phyloP scores from a whole-genome alignment of 345 rosid genomes.

The Aquilaria malaccensis region DNA sequence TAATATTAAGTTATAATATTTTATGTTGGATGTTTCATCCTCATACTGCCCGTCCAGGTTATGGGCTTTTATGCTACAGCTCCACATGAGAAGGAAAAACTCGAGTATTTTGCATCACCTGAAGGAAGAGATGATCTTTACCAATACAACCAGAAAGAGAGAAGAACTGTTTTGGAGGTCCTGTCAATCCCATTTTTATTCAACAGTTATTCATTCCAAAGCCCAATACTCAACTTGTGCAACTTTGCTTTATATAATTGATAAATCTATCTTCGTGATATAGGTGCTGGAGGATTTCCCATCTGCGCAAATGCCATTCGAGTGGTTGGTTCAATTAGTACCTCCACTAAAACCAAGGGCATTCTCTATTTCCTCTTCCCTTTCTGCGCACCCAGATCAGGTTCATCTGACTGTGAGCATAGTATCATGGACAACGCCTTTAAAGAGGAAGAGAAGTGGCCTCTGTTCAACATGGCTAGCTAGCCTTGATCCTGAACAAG shows the following conservation, averaged over 20 bases:
- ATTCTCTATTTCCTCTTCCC: conserved; percentile 89
- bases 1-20: too few relatives aligned
- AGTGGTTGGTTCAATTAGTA: conserved; percentile 91
- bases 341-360: conserved; percentile 81
- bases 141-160: conserved; percentile 88
- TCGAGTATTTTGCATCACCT: conserved; percentile 77
- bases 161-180: conserved; percentile 91
- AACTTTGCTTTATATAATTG: neutral
- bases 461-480: conserved; percentile 95
- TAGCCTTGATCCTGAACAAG: conserved; percentile 55
- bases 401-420: conserved; percentile 80
- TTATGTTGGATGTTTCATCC: too few relatives aligned
- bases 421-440: conserved; percentile 86
- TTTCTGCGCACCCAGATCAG: conserved; percentile 67
- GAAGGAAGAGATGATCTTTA: conserved; percentile 95
- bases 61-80: conserved; percentile 88
- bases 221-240: neutral
- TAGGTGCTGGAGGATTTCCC: conserved; percentile 94
- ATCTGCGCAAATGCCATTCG: conserved; percentile 85
- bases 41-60: conserved; percentile 32
- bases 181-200: conserved; percentile 3
- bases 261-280: conserved; percentile 12
- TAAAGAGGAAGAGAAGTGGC: conserved; percentile 63
- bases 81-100: conserved; percentile 77
- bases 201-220: neutral